Evolutionary conservation across 352 stramenopile genomes (phyloP), one percentile per base, ranked within the genome.

Genomic region (Globisporangium spinosum): DNA sequence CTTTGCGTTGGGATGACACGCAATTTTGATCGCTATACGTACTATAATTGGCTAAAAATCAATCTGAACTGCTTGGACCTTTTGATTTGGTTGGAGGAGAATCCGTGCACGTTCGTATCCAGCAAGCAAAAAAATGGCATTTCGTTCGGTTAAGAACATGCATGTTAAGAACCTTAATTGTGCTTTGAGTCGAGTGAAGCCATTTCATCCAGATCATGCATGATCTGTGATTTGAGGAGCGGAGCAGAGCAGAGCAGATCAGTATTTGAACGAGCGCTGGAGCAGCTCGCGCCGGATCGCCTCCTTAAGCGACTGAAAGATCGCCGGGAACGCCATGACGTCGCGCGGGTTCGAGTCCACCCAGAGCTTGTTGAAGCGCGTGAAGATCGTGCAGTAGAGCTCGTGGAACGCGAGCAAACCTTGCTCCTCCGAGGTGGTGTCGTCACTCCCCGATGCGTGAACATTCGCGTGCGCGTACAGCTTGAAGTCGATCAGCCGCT

Each of bases 341-440:
- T 95, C 88, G 49, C 79, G 82, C 54, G 88, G 88, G 62, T 95
- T 94, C 25, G 78, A 79, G 63, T 89, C 80, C 35, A 94, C 80
- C 88, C 88, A 95, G 0, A 93, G 67, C 63, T 87, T 85, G 73
- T 94, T 91, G 67, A 95, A 95, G 34, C 86, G 85, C 32, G 82
- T 89, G 64, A 93, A 94, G 62, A 94, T 79, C 38, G 77, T 80
- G 58, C 85, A 89, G 61, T 94, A 95, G 53, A 93, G 65, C 65
- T 94, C 85, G 65, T 95, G 81, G 9, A 95, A 67, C 40, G 76
- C 74, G 45, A 75, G 70, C 9, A 91, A 32, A 1, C 82, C 86
- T 13, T 59, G 15, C 12, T 77, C 62, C 15, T 49, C 43, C 17
- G n/a, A 20, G 4, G 43, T 8, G 4, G 8, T 62, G 34, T 54